Evolutionary conservation across 306 rosid species (phyloP).

Genomic region (Vicia sativa): DNA sequence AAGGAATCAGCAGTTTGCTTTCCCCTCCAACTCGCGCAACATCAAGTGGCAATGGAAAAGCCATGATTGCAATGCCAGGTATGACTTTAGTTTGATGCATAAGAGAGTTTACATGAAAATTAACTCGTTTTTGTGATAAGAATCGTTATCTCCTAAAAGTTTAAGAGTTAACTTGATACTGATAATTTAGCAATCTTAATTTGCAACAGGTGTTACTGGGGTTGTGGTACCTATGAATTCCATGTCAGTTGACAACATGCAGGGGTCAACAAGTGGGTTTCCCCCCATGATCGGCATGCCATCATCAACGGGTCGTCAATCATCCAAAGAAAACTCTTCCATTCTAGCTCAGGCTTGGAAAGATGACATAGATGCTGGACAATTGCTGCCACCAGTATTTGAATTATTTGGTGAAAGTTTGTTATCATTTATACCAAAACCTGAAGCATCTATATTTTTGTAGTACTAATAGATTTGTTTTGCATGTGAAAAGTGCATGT

Average conservation of each 20-base stretch:
- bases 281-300: slow-evolving; percentile 48
- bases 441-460: slow-evolving; percentile 69
- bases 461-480: slow-evolving; percentile 36
- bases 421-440: slow-evolving; percentile 63
- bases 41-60: slow-evolving; percentile 57
- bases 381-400: slow-evolving; percentile 56
- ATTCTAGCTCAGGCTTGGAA: slow-evolving; percentile 86
- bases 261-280: slow-evolving; percentile 62
- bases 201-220: background rate
- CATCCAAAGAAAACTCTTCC: slow-evolving; percentile 32
- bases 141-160: background rate
- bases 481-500: slow-evolving; percentile 30
- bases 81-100: slow-evolving; percentile 38
- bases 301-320: slow-evolving; percentile 49
- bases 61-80: slow-evolving; percentile 48
- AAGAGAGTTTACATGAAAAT: background rate
- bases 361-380: slow-evolving; percentile 78
- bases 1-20: slow-evolving; percentile 48
- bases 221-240: slow-evolving; percentile 63
- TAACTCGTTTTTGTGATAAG: background rate
- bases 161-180: background rate
- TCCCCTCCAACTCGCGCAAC: slow-evolving; percentile 52
- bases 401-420: slow-evolving; percentile 75
- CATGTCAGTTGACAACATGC: slow-evolving; percentile 70
- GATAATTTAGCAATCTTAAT: background rate